A percentile compares a stretch with the other conserved stretches of the same genome.
phyloP scores from a whole-genome alignment of 2,329 filamentous ascomycete genomes.

The Neofusicoccum laricinum region DNA sequence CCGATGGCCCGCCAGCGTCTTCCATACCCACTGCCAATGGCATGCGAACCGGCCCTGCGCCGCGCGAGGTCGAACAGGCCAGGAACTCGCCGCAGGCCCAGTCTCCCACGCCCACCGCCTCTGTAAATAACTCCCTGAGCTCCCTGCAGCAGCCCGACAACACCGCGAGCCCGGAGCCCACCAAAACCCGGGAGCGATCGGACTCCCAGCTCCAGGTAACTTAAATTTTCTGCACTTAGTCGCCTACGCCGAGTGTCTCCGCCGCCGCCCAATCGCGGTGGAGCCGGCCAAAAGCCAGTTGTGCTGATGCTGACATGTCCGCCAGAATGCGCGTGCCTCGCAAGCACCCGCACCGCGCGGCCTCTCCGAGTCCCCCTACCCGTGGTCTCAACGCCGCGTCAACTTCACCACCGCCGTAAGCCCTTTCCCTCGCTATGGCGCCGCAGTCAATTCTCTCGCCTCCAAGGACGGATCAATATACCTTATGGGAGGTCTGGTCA shows the following conservation, averaged over 20 bases:
- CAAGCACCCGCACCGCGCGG: slow-evolving; percentile 35
- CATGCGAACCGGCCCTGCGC: slow-evolving; percentile 21
- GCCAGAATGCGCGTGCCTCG: slow-evolving; percentile 13
- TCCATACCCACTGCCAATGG: slow-evolving; percentile 48
- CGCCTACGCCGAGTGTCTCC: not conserved
- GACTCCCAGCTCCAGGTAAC: slow-evolving; percentile 56
- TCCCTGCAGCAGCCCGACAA: slow-evolving; percentile 59
- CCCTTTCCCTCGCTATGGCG: slow-evolving; percentile 94
- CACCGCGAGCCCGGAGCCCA: slow-evolving; percentile 64
- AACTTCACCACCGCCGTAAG: slow-evolving; percentile 82
- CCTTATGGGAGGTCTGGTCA: slow-evolving; percentile 94
- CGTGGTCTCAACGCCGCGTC: slow-evolving; percentile 88
- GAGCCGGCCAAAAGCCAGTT: not conserved
- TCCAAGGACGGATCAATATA: slow-evolving; percentile 98
- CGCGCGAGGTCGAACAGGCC: slow-evolving; percentile 28
- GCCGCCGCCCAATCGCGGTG: slow-evolving; percentile 2
- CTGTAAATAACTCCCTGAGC: slow-evolving; percentile 63
- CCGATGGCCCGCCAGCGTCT: slow-evolving; percentile 49
- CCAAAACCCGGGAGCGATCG: slow-evolving; percentile 55
- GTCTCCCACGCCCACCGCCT: slow-evolving; percentile 73
- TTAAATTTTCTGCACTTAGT: slow-evolving; percentile 17
- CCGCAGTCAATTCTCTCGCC: slow-evolving; percentile 86
- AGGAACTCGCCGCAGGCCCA: slow-evolving; percentile 37
- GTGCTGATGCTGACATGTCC: slow-evolving; percentile 13
- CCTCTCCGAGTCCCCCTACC: slow-evolving; percentile 78